Evolutionary conservation across 2,329 filamentous ascomycete genomes (phyloP).

Genomic region (Zasmidium cellare): DNA sequence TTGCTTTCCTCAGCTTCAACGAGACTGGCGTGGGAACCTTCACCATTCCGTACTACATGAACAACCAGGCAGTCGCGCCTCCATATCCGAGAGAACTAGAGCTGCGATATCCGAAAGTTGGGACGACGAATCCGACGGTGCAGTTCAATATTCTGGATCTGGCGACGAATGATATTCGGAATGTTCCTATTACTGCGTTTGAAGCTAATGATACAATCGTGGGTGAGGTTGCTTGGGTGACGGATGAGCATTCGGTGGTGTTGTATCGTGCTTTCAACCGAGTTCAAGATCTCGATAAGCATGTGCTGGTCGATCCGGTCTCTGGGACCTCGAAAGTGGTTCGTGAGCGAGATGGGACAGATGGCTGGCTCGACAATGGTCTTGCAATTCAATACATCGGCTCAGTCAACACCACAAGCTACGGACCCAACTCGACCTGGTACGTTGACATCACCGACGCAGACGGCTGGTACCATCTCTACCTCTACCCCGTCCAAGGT

Average conservation of each 20-base stretch:
- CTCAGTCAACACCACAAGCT: slow-evolving; percentile 30
- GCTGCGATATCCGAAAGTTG: slow-evolving; percentile 68
- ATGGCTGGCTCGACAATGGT: slow-evolving; percentile 64
- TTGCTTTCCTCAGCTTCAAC: slow-evolving; percentile 59
- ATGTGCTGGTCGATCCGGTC: slow-evolving; percentile 59
- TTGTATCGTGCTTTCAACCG: slow-evolving; percentile 68
- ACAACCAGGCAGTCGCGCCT: slow-evolving; percentile 56
- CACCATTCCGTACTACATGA: slow-evolving; percentile 67
- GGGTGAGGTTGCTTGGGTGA: slow-evolving; percentile 69
- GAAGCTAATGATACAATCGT: slow-evolving; percentile 62
- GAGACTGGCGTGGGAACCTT: slow-evolving; percentile 69
- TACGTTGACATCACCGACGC: slow-evolving; percentile 69
- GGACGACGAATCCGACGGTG: slow-evolving; percentile 66
- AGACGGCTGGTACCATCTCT: slow-evolving; percentile 66
- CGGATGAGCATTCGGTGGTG: slow-evolving; percentile 59
- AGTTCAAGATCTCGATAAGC: slow-evolving; percentile 65
- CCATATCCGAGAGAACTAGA: slow-evolving; percentile 64
- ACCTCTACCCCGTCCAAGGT: slow-evolving; percentile 61
- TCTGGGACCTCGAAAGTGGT: slow-evolving; percentile 48
- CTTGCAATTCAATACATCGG: slow-evolving; percentile 59
- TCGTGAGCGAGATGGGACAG: slow-evolving; percentile 58
- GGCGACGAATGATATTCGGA: slow-evolving; percentile 45
- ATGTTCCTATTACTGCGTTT: slow-evolving; percentile 58
- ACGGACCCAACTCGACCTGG: slow-evolving; percentile 45
- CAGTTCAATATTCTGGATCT: slow-evolving; percentile 60